A percentile compares a stretch with the other conserved stretches of the same genome.
phyloP scores from a whole-genome alignment of 306 rosid genomes.

The Abrus precatorius region DNA sequence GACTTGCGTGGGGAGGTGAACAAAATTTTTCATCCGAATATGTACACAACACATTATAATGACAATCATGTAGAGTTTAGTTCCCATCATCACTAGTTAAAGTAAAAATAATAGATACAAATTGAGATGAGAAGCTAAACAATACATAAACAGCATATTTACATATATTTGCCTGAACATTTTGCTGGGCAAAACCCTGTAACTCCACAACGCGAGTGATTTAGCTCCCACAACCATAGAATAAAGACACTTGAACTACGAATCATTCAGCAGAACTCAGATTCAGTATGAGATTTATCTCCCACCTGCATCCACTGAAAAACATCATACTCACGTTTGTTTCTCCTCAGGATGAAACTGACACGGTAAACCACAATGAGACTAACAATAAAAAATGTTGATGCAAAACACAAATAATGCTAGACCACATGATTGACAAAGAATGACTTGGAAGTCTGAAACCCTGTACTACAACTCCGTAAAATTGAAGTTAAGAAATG shows the following conservation, averaged over 20 bases:
- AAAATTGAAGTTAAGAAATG: neutral
- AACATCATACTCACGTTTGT: conserved; percentile 53
- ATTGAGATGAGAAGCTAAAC: conserved; percentile 73
- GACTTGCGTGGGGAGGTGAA: conserved; percentile 41
- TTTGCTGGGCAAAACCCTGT: conserved; percentile 51
- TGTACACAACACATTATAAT: conserved; percentile 51
- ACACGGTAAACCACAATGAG: conserved; percentile 38
- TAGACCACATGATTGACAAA: conserved; percentile 35
- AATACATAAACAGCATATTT: conserved; percentile 62
- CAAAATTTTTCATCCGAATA: conserved; percentile 60
- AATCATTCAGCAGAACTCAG: conserved; percentile 40
- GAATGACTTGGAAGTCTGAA: conserved; percentile 6
- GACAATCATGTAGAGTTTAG: conserved; percentile 58
- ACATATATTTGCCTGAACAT: conserved; percentile 61
- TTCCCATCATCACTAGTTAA: conserved; percentile 60
- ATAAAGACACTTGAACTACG: conserved; percentile 42
- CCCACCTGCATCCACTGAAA: conserved; percentile 85
- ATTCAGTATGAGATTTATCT: conserved; percentile 55
- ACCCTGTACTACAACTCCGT: neutral
- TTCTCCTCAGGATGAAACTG: conserved; percentile 39
- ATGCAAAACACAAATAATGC: conserved; percentile 28
- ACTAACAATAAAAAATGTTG: neutral
- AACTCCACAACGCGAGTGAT: conserved; percentile 34
- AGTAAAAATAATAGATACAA: conserved; percentile 56
- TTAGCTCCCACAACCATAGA: conserved; percentile 63